A percentile compares a stretch with the other conserved stretches of the same genome.
These are phyloP conservation scores for Dipodascopsis uninucleata DNA, from an alignment of 805 yeast species.

Conservation along the genomic window DNA sequence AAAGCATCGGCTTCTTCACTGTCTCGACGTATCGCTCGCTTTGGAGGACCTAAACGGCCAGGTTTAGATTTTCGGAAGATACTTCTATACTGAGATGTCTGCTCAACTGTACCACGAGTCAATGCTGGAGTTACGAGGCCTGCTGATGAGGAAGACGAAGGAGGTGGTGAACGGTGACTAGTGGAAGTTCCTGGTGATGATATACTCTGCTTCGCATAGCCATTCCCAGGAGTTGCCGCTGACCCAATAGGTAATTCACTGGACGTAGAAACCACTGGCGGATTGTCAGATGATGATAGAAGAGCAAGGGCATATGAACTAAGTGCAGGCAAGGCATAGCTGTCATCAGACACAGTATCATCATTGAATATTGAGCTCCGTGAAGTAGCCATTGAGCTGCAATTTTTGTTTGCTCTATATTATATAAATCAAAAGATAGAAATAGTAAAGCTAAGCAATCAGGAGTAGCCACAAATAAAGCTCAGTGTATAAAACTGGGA, in stretches of 20 bases:
- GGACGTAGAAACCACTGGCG: slow-evolving; percentile 4
- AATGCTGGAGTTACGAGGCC: slow-evolving; percentile 19
- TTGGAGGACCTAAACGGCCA: slow-evolving; percentile 40
- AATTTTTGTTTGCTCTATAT: too few relatives aligned
- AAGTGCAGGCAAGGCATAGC: slow-evolving; percentile 56
- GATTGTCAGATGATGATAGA: slow-evolving; percentile 40
- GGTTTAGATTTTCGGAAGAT: slow-evolving; percentile 34
- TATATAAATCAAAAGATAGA: too few relatives aligned
- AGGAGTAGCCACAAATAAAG: too few relatives aligned
- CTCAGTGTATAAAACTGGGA: too few relatives aligned
- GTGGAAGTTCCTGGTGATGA: slow-evolving; percentile 4
- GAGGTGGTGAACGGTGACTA: slow-evolving; percentile 1
- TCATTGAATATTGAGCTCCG: too few relatives aligned
- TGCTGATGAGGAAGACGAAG: background rate
- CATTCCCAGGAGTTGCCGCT: slow-evolving; percentile 7
- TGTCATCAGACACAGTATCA: too few relatives aligned
- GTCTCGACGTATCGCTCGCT: slow-evolving; percentile 32
- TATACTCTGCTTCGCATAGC: background rate
- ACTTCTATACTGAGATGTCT: slow-evolving; percentile 32
- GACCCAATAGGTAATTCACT: slow-evolving; percentile 2
- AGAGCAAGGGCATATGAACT: slow-evolving; percentile 57
- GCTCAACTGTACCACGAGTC: slow-evolving; percentile 11
- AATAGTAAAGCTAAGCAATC: too few relatives aligned
- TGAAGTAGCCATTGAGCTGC: too few relatives aligned
- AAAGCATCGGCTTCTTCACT: slow-evolving; percentile 23